These are phyloP conservation scores for Aspergillus ibericus DNA, from an alignment of 2,329 filamentous ascomycete species.

Conservation along the genomic window DNA sequence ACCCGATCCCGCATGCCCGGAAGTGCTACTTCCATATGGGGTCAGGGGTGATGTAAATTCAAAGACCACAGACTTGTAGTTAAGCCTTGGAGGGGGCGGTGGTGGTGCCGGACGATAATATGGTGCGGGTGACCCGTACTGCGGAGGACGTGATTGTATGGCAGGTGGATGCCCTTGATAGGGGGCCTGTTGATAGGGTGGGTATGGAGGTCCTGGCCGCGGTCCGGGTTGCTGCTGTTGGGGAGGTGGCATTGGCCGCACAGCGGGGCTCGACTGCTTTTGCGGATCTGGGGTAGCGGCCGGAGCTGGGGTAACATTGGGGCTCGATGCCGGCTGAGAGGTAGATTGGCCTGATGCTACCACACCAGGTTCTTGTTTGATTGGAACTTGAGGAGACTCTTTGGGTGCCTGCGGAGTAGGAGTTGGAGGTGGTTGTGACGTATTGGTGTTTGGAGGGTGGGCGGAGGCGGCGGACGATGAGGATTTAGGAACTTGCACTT, in stretches of 20 bases:
- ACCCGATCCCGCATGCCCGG: constrained; percentile 43
- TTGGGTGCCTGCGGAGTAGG: constrained; percentile 20
- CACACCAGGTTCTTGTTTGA: constrained; percentile 31
- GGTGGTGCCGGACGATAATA: constrained; percentile 36
- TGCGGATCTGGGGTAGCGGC: constrained; percentile 12
- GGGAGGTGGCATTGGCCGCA: constrained; percentile 7
- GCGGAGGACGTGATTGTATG: constrained; percentile 39
- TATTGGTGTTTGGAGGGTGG: constrained; percentile 8
- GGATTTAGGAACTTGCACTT: constrained; percentile 21
- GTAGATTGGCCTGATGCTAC: constrained; percentile 13
- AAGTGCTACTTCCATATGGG: constrained; percentile 42
- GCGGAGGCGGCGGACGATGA: constrained; percentile 3
- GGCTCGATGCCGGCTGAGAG: constrained; percentile 13
- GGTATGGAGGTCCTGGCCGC: constrained; percentile 30
- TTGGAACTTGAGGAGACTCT: constrained; percentile 16
- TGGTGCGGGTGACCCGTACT: constrained; percentile 34
- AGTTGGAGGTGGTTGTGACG: constrained; percentile 13
- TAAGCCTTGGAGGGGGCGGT: constrained; percentile 36
- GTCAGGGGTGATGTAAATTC: constrained; percentile 48
- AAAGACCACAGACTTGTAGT: constrained; percentile 50
- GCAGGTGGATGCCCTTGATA: constrained; percentile 33
- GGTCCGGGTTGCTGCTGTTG: constrained; percentile 25
- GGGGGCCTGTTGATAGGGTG: constrained; percentile 32
- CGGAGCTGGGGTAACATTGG: constrained; percentile 11
- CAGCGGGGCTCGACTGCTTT: constrained; percentile 16